phyloP scores from a whole-genome alignment of 306 rosid species.

The Glycine soja region DNA sequence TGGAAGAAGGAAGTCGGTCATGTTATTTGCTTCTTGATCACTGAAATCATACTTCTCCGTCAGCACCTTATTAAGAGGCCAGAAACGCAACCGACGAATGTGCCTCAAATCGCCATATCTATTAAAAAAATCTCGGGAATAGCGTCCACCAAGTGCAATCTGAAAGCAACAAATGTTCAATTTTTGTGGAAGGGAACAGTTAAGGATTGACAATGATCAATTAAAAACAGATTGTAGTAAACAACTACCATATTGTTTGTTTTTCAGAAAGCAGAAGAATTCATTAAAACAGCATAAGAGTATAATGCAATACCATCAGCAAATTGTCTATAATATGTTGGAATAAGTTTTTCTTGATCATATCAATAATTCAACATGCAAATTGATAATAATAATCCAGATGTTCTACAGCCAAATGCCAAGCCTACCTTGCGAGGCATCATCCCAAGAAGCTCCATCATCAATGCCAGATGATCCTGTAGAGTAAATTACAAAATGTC shows the following conservation, averaged over 20 bases:
- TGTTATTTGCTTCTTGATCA: slow-evolving; percentile 80
- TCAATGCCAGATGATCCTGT: slow-evolving; percentile 96
- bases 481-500: slow-evolving; percentile 39
- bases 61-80: slow-evolving; percentile 91
- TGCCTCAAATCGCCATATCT: slow-evolving; percentile 94
- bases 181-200: background rate
- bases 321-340: background rate
- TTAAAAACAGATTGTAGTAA: slow-evolving; percentile 30
- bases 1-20: slow-evolving; percentile 75
- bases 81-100: slow-evolving; percentile 87
- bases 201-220: background rate
- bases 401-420: slow-evolving; percentile 13
- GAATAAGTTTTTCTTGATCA: slow-evolving; percentile 1
- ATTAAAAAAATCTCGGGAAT: slow-evolving; percentile 93
- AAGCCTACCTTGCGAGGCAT: slow-evolving; percentile 95
- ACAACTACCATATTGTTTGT: background rate
- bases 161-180: slow-evolving; percentile 49
- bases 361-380: slow-evolving; percentile 11
- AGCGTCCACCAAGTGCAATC: slow-evolving; percentile 98
- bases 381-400: background rate
- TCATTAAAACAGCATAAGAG: background rate
- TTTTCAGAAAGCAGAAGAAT: background rate
- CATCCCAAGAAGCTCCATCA: slow-evolving; percentile 99
- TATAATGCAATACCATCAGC: background rate
- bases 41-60: slow-evolving; percentile 87